These are phyloP conservation scores for Crithidia acanthocephali DNA, from an alignment of 208 protist genomes.

Conservation along the genomic window DNA sequence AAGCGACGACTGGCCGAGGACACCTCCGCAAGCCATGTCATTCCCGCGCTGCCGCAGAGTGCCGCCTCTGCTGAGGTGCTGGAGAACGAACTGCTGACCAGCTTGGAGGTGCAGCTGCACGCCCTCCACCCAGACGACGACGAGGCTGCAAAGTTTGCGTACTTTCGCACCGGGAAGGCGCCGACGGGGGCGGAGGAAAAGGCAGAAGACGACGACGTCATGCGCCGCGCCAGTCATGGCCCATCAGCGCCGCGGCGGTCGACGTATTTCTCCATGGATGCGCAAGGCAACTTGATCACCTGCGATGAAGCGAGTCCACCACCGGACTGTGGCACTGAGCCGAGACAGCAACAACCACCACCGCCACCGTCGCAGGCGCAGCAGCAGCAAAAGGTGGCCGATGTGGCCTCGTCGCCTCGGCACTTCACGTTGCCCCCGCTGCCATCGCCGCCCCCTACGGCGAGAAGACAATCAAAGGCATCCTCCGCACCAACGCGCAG, in stretches of 20 bases:
- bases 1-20: constrained; percentile 12
- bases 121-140: constrained; percentile 40
- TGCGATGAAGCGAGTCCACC: too few relatives aligned
- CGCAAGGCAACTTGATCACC: constrained; percentile 51
- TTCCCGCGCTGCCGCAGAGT: not conserved
- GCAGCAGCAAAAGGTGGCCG: not conserved
- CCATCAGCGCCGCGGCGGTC: constrained; percentile 2
- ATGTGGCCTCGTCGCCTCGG: not conserved
- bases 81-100: constrained; percentile 64
- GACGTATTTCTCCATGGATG: constrained; percentile 65
- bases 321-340: too few relatives aligned
- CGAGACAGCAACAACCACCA: not conserved
- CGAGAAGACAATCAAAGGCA: not conserved
- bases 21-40: not conserved
- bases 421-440: not conserved
- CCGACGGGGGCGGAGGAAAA: too few relatives aligned
- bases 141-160: constrained; percentile 33
- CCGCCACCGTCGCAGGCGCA: not conserved
- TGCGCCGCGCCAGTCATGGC: not conserved
- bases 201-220: not conserved
- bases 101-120: constrained; percentile 55
- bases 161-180: constrained; percentile 29
- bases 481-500: not conserved
- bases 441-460: not conserved
- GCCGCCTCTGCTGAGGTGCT: not conserved